Percentiles rank a stretch among this genome's conserved stretches.
phyloP scores from a whole-genome alignment of 306 rosid species.

The Quercus suber region DNA sequence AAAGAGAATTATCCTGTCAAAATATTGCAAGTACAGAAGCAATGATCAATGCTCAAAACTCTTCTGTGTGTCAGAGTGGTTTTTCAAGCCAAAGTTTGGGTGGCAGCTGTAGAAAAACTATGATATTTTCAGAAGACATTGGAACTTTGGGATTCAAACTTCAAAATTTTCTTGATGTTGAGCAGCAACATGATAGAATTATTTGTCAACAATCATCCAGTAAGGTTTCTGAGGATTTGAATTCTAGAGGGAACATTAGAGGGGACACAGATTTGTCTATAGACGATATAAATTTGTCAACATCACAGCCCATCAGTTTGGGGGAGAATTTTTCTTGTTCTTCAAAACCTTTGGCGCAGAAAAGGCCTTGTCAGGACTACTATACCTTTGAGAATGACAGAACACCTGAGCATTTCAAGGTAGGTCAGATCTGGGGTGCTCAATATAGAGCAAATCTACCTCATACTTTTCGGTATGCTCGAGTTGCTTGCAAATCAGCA shows the following conservation, averaged over 20 bases:
- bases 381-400: slow-evolving; percentile 20
- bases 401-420: background rate
- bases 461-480: slow-evolving; percentile 3
- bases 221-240: background rate
- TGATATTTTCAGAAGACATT: background rate
- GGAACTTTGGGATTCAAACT: background rate
- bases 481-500: background rate
- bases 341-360: background rate
- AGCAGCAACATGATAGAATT: background rate
- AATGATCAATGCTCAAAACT: background rate
- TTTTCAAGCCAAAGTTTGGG: background rate
- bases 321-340: background rate
- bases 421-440: slow-evolving; percentile 24
- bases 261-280: background rate
- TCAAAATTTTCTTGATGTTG: background rate
- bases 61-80: background rate
- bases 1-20: background rate
- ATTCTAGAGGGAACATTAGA: background rate
- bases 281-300: background rate
- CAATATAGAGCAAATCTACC: background rate
- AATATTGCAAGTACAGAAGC: background rate
- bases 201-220: background rate
- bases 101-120: background rate
- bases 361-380: slow-evolving; percentile 9
- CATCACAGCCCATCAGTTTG: background rate